These are phyloP conservation scores for Naganishia sp. DNA, from an alignment of 1,284 basidiomycete species.

Conservation along the genomic window DNA sequence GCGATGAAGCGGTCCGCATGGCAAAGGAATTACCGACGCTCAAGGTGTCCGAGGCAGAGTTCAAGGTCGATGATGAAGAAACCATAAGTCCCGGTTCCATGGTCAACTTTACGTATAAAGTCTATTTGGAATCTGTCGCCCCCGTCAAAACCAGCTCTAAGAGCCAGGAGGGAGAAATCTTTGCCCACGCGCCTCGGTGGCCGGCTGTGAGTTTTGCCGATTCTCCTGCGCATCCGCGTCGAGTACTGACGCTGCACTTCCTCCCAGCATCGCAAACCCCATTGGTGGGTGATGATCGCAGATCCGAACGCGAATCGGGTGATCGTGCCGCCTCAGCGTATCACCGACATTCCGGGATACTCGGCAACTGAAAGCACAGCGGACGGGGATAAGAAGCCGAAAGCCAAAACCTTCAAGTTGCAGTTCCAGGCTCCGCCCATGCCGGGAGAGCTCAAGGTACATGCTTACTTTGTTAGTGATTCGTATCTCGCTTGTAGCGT, in stretches of 20 bases:
- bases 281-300: constrained; percentile 89
- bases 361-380: neutral
- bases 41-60: constrained; percentile 79
- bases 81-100: constrained; percentile 85
- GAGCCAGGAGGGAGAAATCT: constrained; percentile 59
- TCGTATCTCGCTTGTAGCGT: constrained; percentile 84
- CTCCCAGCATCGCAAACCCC: constrained; percentile 71
- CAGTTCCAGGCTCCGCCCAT: constrained; percentile 93
- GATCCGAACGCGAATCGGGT: constrained; percentile 87
- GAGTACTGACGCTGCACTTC: constrained; percentile 12
- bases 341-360: constrained; percentile 73
- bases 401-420: constrained; percentile 80
- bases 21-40: constrained; percentile 71
- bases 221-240: neutral
- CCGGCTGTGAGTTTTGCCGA: constrained; percentile 65
- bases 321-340: constrained; percentile 84
- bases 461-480: constrained; percentile 80
- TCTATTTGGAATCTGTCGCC: constrained; percentile 59
- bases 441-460: constrained; percentile 85
- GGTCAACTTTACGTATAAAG: constrained; percentile 81
- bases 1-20: constrained; percentile 67
- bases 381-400: constrained; percentile 56
- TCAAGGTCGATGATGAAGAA: constrained; percentile 92
- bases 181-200: constrained; percentile 88
- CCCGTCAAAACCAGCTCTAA: constrained; percentile 61